Percentiles rank a stretch among this genome's conserved stretches.
phyloP scores from a whole-genome alignment of 2,329 filamentous ascomycete species.

The Fusarium sp. region DNA sequence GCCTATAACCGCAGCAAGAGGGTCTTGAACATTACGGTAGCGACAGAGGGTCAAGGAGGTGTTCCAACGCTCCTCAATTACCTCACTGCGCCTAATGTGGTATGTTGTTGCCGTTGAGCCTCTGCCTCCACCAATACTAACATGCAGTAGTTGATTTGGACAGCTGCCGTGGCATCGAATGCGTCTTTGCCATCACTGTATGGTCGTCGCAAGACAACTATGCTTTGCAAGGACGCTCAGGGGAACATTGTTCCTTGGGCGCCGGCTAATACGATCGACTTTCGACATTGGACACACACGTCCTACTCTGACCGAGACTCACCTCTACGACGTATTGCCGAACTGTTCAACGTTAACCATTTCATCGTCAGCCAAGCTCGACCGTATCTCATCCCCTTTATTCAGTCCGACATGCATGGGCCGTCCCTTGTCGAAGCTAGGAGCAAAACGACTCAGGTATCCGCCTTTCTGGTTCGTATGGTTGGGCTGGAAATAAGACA shows the following conservation, averaged over 20 bases:
- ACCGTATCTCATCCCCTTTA: slow-evolving; percentile 88
- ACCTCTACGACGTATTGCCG: slow-evolving; percentile 76
- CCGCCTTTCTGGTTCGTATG: slow-evolving; percentile 72
- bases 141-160: slow-evolving; percentile 75
- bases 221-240: slow-evolving; percentile 82
- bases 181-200: slow-evolving; percentile 74
- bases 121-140: slow-evolving; percentile 16
- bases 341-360: slow-evolving; percentile 93
- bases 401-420: slow-evolving; percentile 83
- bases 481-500: slow-evolving; percentile 83
- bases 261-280: slow-evolving; percentile 69
- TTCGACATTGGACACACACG: slow-evolving; percentile 75
- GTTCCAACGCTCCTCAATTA: slow-evolving; percentile 91
- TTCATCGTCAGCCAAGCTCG: slow-evolving; percentile 94
- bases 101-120: slow-evolving; percentile 59
- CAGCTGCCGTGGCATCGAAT: slow-evolving; percentile 81
- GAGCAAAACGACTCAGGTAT: slow-evolving; percentile 68
- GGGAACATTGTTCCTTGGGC: slow-evolving; percentile 82
- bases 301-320: slow-evolving; percentile 74
- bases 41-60: slow-evolving; percentile 77
- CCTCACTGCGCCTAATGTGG: slow-evolving; percentile 91
- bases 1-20: slow-evolving; percentile 87
- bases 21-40: slow-evolving; percentile 91
- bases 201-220: slow-evolving; percentile 69
- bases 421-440: slow-evolving; percentile 71